These are phyloP conservation scores for Massarina eburnea DNA, from an alignment of 2,329 filamentous ascomycete genomes.

Conservation along the genomic window DNA sequence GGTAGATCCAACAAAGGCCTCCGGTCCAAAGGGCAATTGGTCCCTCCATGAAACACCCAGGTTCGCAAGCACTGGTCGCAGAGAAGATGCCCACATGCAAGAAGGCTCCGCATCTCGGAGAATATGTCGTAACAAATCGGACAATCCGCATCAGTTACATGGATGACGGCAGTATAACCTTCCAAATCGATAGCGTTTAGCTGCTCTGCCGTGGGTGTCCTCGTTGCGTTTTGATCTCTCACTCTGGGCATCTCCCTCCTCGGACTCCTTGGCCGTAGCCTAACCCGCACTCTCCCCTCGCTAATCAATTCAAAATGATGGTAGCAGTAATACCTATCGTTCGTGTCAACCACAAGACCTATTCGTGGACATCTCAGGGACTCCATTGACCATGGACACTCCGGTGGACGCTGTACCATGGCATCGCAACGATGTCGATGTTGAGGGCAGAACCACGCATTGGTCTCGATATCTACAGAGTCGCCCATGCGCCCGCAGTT, in stretches of 20 bases:
- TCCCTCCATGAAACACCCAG: not conserved
- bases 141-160: not conserved
- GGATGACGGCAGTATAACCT: not conserved
- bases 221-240: no score
- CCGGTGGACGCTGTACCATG: constrained; percentile 1
- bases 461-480: not conserved
- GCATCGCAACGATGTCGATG: constrained; percentile 4
- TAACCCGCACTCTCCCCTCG: not conserved
- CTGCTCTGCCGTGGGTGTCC: no score
- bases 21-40: constrained; percentile 2
- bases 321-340: not conserved
- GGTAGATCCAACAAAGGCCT: not conserved
- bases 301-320: not conserved
- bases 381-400: not conserved
- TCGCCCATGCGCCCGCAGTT: not conserved
- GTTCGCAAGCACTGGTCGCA: constrained; percentile 2
- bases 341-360: not conserved
- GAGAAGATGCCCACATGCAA: constrained; percentile 2
- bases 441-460: constrained; percentile 1
- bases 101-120: not conserved
- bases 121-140: constrained; percentile 1
- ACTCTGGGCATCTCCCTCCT: no score
- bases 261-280: not conserved
- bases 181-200: not conserved
- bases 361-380: constrained; percentile 2